Percentiles rank a stretch among this genome's conserved stretches.
Evolutionary conservation across 306 rosid species (phyloP).

Genomic region (Vigna reflexopilosa): DNA sequence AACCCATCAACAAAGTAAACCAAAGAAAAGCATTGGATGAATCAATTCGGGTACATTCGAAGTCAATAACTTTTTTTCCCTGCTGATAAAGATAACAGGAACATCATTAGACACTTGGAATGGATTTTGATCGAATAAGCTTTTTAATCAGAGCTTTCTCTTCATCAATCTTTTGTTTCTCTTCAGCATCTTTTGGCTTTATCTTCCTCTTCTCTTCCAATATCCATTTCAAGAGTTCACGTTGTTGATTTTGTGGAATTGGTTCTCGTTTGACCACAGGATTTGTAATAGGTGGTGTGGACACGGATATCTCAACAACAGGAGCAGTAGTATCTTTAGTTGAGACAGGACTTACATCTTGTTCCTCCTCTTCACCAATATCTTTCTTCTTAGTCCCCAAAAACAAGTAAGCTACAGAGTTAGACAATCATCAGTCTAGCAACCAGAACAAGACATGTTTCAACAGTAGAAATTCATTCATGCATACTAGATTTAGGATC

Average conservation of each 20-base stretch:
- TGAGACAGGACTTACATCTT: slow-evolving; percentile 47
- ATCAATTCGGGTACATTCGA: slow-evolving; percentile 19
- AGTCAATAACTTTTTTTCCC: slow-evolving; percentile 9
- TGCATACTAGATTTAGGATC: slow-evolving; percentile 8
- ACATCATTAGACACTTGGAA: slow-evolving; percentile 61
- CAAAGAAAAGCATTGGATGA: slow-evolving; percentile 27
- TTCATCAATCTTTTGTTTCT: slow-evolving; percentile 77
- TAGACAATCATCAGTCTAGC: slow-evolving; percentile 49
- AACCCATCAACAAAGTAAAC: slow-evolving; percentile 40
- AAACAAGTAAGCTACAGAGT: slow-evolving; percentile 73
- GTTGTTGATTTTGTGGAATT: slow-evolving; percentile 79
- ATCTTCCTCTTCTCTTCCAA: slow-evolving; percentile 92
- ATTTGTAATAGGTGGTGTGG: slow-evolving; percentile 48
- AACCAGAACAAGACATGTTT: slow-evolving; percentile 29
- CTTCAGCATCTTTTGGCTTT: slow-evolving; percentile 72
- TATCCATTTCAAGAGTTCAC: slow-evolving; percentile 84
- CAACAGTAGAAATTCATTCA: slow-evolving; percentile 25
- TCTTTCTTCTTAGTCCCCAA: slow-evolving; percentile 79
- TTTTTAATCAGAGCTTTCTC: slow-evolving; percentile 91
- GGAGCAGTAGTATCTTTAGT: slow-evolving; percentile 54
- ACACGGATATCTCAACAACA: slow-evolving; percentile 45
- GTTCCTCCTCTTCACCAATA: slow-evolving; percentile 48
- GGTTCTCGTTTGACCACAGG: slow-evolving; percentile 64
- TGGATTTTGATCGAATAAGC: slow-evolving; percentile 75
- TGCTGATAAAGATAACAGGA: slow-evolving; percentile 13